These are phyloP conservation scores for Fusarium tuaranense DNA, from an alignment of 2,329 filamentous ascomycete genomes.

Conservation along the genomic window DNA sequence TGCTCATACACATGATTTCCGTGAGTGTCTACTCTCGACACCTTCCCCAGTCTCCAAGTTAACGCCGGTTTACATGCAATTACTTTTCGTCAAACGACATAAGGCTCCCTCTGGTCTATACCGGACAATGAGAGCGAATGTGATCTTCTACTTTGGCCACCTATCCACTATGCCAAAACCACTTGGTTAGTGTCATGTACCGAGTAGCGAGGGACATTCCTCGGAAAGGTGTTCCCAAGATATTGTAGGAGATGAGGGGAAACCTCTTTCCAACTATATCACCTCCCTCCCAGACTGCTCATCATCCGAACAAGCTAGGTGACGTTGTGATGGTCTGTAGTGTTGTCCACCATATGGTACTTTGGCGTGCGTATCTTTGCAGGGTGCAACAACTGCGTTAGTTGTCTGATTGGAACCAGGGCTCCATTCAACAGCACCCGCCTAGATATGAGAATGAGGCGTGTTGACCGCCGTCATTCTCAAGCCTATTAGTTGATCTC, in stretches of 20 bases:
- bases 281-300: not conserved
- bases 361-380: not conserved
- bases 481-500: not conserved
- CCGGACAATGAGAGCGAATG: not conserved
- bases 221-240: not conserved
- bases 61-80: conserved; percentile 33
- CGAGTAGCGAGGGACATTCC: not conserved
- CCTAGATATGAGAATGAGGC: not conserved
- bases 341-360: not conserved
- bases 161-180: conserved; percentile 1
- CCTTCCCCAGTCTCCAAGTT: conserved; percentile 22
- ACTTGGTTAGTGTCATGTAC: not conserved
- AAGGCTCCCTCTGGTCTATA: not conserved
- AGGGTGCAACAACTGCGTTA: not conserved
- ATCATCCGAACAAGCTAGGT: not conserved
- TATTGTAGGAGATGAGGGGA: not conserved
- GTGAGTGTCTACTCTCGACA: conserved; percentile 1
- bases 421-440: not conserved
- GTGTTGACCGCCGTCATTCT: not conserved
- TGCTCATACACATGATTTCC: conserved; percentile 8
- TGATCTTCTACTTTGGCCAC: not conserved
- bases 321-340: not conserved
- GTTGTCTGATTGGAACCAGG: not conserved
- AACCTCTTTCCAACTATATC: not conserved
- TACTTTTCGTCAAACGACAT: conserved; percentile 25